Conservation (phyloP, 2,329 filamentous ascomycete species). For the Pezicula carpinea region DNA sequence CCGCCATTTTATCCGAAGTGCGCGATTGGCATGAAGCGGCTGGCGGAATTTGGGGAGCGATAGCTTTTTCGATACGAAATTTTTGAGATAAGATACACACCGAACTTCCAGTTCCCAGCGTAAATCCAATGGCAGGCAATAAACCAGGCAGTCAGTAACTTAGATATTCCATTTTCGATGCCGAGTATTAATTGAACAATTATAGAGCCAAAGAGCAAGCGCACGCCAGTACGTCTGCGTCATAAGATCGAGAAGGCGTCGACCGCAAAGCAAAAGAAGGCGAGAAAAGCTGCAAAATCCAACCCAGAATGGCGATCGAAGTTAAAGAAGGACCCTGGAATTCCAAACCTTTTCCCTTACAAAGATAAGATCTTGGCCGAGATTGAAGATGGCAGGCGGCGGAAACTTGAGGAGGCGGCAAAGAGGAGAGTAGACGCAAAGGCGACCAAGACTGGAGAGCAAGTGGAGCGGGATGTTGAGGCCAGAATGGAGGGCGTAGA, state of each 20-base stretch:
- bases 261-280: conserved; percentile 84
- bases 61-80: background rate
- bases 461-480: conserved; percentile 37
- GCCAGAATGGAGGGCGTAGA: conserved; percentile 39
- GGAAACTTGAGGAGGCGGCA: conserved; percentile 75
- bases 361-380: conserved; percentile 93
- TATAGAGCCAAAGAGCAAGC: conserved; percentile 90
- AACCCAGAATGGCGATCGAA: conserved; percentile 96
- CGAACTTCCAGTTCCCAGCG: background rate
- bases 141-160: conserved; percentile 27
- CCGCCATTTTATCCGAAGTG: too few species aligned
- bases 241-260: conserved; percentile 96
- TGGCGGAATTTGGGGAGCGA: background rate
- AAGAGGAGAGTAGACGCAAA: conserved; percentile 68
- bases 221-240: conserved; percentile 79
- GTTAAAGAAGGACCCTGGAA: conserved; percentile 95
- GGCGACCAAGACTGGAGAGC: conserved; percentile 53
- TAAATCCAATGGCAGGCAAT: too few species aligned
- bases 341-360: conserved; percentile 95
- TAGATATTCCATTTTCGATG: background rate
- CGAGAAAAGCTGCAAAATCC: conserved; percentile 78
- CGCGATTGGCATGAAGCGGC: too few species aligned
- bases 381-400: conserved; percentile 81
- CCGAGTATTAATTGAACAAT: conserved; percentile 11
- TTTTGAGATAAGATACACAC: background rate